Conservation (phyloP, 108 stramenopile species). For the Conticribra weissflogii region DNA sequence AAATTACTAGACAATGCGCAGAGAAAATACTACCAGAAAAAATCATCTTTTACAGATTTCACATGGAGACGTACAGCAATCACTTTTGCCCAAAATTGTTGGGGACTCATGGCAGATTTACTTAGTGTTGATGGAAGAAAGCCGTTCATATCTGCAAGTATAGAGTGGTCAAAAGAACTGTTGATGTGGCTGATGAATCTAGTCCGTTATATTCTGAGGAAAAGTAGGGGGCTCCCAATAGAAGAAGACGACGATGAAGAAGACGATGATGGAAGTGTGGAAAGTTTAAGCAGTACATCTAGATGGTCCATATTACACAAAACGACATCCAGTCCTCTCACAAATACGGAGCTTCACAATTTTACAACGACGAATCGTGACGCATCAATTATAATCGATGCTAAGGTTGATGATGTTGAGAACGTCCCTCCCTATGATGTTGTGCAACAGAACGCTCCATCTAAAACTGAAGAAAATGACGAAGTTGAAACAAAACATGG, state of each 20-base stretch:
- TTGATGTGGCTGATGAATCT: slow-evolving; percentile 36
- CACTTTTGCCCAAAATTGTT: slow-evolving; percentile 8
- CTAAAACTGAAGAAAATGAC: background rate
- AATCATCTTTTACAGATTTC: slow-evolving; percentile 17
- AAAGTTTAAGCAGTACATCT: slow-evolving; percentile 14
- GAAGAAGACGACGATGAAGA: slow-evolving; percentile 46
- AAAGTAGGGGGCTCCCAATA: slow-evolving; percentile 29
- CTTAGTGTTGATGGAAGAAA: slow-evolving; percentile 28
- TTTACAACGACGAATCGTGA: background rate
- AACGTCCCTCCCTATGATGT: background rate
- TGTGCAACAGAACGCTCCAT: background rate
- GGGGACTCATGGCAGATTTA: slow-evolving; percentile 10
- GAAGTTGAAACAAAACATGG: background rate
- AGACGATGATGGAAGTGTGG: slow-evolving; percentile 44
- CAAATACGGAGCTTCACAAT: too few species aligned
- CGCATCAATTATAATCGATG: background rate
- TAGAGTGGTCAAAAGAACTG: slow-evolving; percentile 18
- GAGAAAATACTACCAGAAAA: slow-evolving; percentile 10
- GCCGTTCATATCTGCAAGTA: too few species aligned
- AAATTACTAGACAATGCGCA: slow-evolving; percentile 59
- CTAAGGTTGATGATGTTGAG: background rate
- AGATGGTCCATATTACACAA: too few species aligned
- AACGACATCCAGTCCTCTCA: too few species aligned
- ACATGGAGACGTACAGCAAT: slow-evolving; percentile 16
- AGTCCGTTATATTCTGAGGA: slow-evolving; percentile 32